Conservation (phyloP, 805 yeast genomes). For the Candida koratica region DNA sequence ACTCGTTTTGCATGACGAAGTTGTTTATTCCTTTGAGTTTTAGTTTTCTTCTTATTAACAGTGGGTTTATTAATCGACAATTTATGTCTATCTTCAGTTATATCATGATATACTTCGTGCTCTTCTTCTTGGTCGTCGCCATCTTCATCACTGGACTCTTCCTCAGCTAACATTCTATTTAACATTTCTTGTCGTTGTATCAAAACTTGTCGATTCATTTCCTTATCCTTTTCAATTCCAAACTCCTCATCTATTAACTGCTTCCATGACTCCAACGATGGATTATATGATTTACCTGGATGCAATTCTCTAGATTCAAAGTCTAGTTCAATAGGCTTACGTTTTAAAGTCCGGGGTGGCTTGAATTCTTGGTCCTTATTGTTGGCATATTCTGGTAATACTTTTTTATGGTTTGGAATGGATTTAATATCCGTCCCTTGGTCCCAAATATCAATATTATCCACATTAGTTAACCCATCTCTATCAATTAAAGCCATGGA, state of each 20-base stretch:
- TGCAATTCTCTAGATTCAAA: constrained; percentile 45
- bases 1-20: constrained; percentile 57
- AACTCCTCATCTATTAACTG: constrained; percentile 63
- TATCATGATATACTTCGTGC: constrained; percentile 26
- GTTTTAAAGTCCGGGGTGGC: constrained; percentile 12
- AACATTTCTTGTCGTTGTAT: constrained; percentile 64
- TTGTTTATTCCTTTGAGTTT: constrained; percentile 69
- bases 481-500: constrained; percentile 51
- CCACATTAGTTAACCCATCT: constrained; percentile 53
- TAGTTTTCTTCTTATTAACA: constrained; percentile 66
- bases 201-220: constrained; percentile 56
- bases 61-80: constrained; percentile 75
- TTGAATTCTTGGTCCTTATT: constrained; percentile 1
- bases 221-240: constrained; percentile 60
- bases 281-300: constrained; percentile 92
- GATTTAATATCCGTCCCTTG: constrained; percentile 16
- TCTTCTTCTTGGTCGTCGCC: constrained; percentile 36
- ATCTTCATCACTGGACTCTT: constrained; percentile 34
- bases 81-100: constrained; percentile 30
- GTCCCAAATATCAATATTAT: constrained; percentile 69
- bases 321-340: constrained; percentile 51
- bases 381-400: constrained; percentile 1
- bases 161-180: constrained; percentile 56
- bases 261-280: constrained; percentile 81
- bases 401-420: not conserved